Conservation (phyloP, 345 rosid genomes). For the Psidium guajava region DNA sequence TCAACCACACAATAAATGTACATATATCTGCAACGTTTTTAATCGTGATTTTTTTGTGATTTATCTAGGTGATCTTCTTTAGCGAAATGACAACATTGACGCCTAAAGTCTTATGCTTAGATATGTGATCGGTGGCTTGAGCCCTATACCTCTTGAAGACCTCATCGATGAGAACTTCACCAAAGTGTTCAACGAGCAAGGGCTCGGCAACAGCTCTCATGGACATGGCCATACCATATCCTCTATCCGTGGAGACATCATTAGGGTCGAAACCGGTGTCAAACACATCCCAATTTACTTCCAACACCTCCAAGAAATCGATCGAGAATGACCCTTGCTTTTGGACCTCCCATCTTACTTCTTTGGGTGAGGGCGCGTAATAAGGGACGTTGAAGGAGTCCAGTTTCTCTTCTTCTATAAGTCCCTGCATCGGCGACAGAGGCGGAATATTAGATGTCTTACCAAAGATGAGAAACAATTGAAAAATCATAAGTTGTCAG, state of each 20-base stretch:
- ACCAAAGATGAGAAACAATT: not conserved
- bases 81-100: not conserved
- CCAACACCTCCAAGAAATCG: slow-evolving; percentile 16
- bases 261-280: not conserved
- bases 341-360: slow-evolving; percentile 20
- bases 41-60: not conserved
- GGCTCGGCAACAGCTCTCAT: slow-evolving; percentile 49
- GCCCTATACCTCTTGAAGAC: slow-evolving; percentile 5
- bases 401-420: slow-evolving; percentile 25
- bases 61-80: not conserved
- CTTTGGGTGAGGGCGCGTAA: slow-evolving; percentile 32
- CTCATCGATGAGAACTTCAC: slow-evolving; percentile 14
- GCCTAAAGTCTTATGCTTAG: not conserved
- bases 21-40: not conserved
- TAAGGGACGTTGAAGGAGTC: slow-evolving; percentile 36
- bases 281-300: slow-evolving; percentile 25
- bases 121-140: not conserved
- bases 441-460: no score
- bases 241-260: slow-evolving; percentile 1
- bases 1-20: not conserved
- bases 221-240: slow-evolving; percentile 25
- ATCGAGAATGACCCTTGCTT: slow-evolving; percentile 32
- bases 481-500: not conserved
- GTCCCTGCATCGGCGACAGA: slow-evolving; percentile 9
- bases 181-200: slow-evolving; percentile 35